A percentile compares a stretch with the other conserved stretches of the same genome.
Conservation (phyloP, 441 rosid species). For the Pelargonium cotyledonis region DNA sequence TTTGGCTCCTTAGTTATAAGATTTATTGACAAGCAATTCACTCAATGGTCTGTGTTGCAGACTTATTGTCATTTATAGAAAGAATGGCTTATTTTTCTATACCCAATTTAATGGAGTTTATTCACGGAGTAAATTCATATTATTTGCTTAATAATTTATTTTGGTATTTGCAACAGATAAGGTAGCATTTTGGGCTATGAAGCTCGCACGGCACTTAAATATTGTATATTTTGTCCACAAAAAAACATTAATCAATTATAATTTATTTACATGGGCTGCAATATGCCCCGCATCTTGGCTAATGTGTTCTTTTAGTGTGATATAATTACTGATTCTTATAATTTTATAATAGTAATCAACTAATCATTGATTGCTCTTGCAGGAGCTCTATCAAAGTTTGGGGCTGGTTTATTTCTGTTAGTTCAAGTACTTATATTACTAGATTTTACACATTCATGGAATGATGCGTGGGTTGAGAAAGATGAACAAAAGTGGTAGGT, state of each 20-base stretch:
- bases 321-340: slow-evolving; percentile 9
- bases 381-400: slow-evolving; percentile 78
- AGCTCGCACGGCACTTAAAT: too few species aligned
- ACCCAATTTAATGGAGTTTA: too few species aligned
- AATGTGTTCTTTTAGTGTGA: slow-evolving; percentile 4
- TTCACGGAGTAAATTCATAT: neutral
- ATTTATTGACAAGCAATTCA: neutral
- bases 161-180: neutral
- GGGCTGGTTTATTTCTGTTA: slow-evolving; percentile 80
- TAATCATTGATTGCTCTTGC: slow-evolving; percentile 23
- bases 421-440: slow-evolving; percentile 83
- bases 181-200: neutral
- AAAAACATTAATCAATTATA: neutral
- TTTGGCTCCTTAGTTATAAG: slow-evolving; percentile 16
- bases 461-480: slow-evolving; percentile 94
- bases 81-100: too few species aligned
- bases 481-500: slow-evolving; percentile 88
- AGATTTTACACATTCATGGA: slow-evolving; percentile 83
- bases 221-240: neutral
- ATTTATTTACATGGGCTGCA: neutral
- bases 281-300: neutral
- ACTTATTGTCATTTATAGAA: too few species aligned
- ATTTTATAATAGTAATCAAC: neutral
- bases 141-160: neutral
- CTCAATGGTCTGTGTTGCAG: neutral